Evolutionary conservation across 139 green algal species (phyloP), one percentile per base, ranked within the genome.

Genomic region (Dunaliella sp.): DNA sequence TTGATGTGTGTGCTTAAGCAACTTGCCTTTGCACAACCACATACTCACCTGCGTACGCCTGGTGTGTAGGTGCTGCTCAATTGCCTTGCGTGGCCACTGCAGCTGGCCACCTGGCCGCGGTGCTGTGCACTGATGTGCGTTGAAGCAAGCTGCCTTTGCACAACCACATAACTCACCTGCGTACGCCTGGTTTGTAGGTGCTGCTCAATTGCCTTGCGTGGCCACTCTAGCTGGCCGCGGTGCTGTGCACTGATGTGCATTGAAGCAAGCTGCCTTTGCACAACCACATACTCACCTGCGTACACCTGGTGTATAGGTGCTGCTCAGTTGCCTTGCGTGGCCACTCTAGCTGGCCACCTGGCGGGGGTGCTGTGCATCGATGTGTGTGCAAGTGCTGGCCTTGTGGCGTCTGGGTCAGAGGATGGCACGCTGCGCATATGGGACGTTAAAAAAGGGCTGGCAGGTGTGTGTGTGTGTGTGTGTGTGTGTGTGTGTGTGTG

Each of bases 231-330:
- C n/a, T n/a, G n/a, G n/a, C n/a, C n/a, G n/a, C n/a, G n/a, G n/a
- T n/a, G n/a, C n/a, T n/a, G n/a, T n/a, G n/a, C n/a, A n/a, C n/a
- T n/a, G n/a, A n/a, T n/a, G n/a, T n/a, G n/a, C n/a, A n/a, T n/a
- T n/a, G n/a, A n/a, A n/a, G n/a, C n/a, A n/a, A n/a, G n/a, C n/a
- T n/a, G n/a, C n/a, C n/a, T n/a, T n/a, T n/a, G n/a, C n/a, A n/a
- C n/a, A n/a, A n/a, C n/a, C n/a, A n/a, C n/a, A n/a, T n/a, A n/a
- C n/a, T n/a, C n/a, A n/a, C n/a, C n/a, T n/a, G n/a, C n/a, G n/a
- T n/a, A n/a, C n/a, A n/a, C n/a, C n/a, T n/a, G n/a, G 76, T 37
- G n/a, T 31, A 81, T 1, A 81, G 76, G n/a, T 81, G 76, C 48
- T 65, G 48, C 48, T 16, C 48, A 7, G 16, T 16, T 65, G 7